Evolutionary conservation across 2,329 filamentous ascomycete genomes (phyloP).

Genomic region (Eutypa lata): DNA sequence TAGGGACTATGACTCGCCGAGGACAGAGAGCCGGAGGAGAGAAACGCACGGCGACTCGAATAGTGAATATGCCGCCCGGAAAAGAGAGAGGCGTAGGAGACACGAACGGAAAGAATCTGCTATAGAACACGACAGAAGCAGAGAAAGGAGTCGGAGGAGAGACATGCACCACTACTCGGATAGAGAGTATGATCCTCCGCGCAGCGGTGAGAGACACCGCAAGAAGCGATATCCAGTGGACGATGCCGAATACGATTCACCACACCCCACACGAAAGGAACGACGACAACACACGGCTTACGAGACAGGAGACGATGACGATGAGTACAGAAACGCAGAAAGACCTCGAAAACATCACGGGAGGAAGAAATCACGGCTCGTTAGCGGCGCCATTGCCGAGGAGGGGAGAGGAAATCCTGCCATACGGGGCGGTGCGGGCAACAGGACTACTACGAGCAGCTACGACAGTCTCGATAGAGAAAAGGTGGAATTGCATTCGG

Average conservation of each 20-base stretch:
- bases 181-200: slow-evolving; percentile 1
- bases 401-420: slow-evolving; percentile 52
- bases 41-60: slow-evolving; percentile 19
- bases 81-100: slow-evolving; percentile 9
- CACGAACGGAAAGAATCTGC: background rate
- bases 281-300: slow-evolving; percentile 8
- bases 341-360: slow-evolving; percentile 30
- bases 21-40: slow-evolving; percentile 6
- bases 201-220: slow-evolving; percentile 12
- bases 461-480: slow-evolving; percentile 49
- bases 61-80: slow-evolving; percentile 17
- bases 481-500: slow-evolving; percentile 38
- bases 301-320: slow-evolving; percentile 15
- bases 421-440: slow-evolving; percentile 39
- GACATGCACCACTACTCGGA: background rate
- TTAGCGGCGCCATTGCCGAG: slow-evolving; percentile 67
- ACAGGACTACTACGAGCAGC: slow-evolving; percentile 34
- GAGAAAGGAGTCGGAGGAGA: background rate
- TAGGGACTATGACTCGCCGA: background rate
- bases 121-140: background rate
- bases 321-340: slow-evolving; percentile 8
- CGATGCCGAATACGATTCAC: slow-evolving; percentile 14
- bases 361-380: slow-evolving; percentile 57
- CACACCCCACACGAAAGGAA: slow-evolving; percentile 12
- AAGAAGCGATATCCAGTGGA: slow-evolving; percentile 9